phyloP scores from a whole-genome alignment of 164 flowering plant genomes.

The Annona squamosa region DNA sequence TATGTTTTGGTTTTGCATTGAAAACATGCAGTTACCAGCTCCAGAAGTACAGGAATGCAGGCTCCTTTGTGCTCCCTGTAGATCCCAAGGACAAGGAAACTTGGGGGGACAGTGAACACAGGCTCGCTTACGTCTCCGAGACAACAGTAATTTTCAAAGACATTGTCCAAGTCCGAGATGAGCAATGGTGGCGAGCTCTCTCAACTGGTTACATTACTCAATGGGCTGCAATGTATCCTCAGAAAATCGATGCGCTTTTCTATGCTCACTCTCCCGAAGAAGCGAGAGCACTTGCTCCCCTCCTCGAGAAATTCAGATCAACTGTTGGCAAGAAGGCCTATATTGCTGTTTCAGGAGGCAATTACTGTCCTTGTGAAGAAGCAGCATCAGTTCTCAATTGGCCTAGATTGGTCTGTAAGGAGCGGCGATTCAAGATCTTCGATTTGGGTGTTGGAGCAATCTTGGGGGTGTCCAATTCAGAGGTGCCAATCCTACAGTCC shows the following conservation, averaged over 20 bases:
- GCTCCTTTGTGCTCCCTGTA: constrained; percentile 86
- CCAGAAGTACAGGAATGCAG: constrained; percentile 85
- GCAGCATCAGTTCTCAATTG: constrained; percentile 71
- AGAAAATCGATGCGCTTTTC: constrained; percentile 83
- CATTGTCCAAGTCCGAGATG: constrained; percentile 81
- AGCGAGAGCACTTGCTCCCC: constrained; percentile 65
- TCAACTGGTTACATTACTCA: constrained; percentile 86
- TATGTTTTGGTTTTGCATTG: not conserved
- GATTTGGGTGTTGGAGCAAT: constrained; percentile 64
- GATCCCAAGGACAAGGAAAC: constrained; percentile 84
- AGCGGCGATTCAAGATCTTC: constrained; percentile 84
- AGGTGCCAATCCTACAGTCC: constrained; percentile 74
- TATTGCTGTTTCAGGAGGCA: constrained; percentile 73
- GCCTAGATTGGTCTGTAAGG: constrained; percentile 76
- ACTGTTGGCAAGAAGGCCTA: constrained; percentile 89
- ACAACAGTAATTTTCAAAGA: constrained; percentile 97
- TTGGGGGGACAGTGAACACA: constrained; percentile 97
- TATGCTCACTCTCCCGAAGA: constrained; percentile 79
- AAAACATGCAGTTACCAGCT: constrained; percentile 76
- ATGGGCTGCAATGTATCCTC: constrained; percentile 96
- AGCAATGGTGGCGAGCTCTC: constrained; percentile 95
- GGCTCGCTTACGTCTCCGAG: constrained; percentile 94
- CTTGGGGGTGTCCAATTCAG: constrained; percentile 58
- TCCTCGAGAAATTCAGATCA: constrained; percentile 71
- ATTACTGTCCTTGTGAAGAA: constrained; percentile 78